Base-by-base conservation (phyloP, 108 stramenopile genomes). In the Aureococcus anophagefferens region DNA sequence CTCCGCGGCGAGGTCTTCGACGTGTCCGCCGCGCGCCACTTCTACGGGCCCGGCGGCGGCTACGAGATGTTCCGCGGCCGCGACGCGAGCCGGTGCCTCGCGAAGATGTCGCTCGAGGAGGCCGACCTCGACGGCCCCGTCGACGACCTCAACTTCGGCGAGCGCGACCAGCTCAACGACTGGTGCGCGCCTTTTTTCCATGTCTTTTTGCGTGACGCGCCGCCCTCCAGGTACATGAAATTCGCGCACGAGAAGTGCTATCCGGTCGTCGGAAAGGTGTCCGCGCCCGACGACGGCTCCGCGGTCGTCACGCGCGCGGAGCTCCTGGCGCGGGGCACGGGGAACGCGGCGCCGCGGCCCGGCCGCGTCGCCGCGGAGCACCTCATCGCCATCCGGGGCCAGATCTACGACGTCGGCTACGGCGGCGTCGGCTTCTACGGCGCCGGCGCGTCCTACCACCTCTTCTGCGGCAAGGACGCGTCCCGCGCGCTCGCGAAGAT, bases 381-480 rank as follows among this genome's bases (percentile, higher is more conserved):
- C 51, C 78, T 74, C 31, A 44, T 98, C 35, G 94, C 87, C 33
- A 88, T 87, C 1, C 80, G 82, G 11, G 80, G 84, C 36, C 83
- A 91, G 68, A 93, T 97, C 30, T 98, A 86, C 76, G 97, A 98
- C 77, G 86, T 92, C 31, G 93, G 92, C 14, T 98, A 93, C 82
- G 97, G 97, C 7, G 97, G 97, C 34, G 83, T 86, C 0, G 73
- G 76, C 5, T 89, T 92, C 80, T 91, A 94, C 68, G 91, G 91
- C 51, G 81, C 88, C 11, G 88, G 82, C 37, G 86, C 91, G 31
- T 83, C 91, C 15, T 98, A 98, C 84, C 75, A 93, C 40, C 78
- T 82, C 46, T 97, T 98, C 76, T 96, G 94, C 17, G 97, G 97
- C n/a, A 88, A 83, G 64, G 93, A 97, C 73, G 94, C 89, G 46